Conservation (phyloP, 1,284 basidiomycete genomes). For the Trichosporon ovoides region DNA sequence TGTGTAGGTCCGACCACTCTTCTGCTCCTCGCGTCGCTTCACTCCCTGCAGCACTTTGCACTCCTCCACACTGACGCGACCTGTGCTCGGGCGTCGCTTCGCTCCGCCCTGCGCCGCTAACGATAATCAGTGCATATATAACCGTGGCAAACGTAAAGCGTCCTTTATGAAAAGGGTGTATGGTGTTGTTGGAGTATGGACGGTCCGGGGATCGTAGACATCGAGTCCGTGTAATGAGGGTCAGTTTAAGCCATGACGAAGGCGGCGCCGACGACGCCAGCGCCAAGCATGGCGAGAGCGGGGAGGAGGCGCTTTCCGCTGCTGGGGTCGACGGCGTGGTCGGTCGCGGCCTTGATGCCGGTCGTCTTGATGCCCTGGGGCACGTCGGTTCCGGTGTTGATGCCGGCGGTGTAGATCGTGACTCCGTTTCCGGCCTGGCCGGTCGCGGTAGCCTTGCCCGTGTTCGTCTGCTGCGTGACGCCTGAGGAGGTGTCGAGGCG, state of each 20-base stretch:
- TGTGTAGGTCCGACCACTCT: no score
- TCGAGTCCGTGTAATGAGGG: no score
- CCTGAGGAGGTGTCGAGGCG: background rate
- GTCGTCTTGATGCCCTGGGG: conserved; percentile 10
- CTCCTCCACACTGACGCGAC: no score
- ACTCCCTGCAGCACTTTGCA: no score
- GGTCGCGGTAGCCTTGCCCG: background rate
- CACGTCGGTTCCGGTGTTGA: conserved; percentile 12
- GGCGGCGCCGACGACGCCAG: background rate
- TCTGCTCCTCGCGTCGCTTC: no score
- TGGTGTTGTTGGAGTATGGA: no score
- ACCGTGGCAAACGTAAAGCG: no score
- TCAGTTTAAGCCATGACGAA: background rate
- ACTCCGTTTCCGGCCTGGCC: conserved; percentile 16
- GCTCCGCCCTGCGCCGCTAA: no score
- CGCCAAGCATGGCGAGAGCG: background rate
- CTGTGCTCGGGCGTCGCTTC: no score
- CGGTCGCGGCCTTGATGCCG: conserved; percentile 15
- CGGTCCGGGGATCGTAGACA: no score
- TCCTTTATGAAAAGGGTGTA: no score
- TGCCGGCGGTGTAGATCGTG: conserved; percentile 15
- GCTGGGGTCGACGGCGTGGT: conserved; percentile 33
- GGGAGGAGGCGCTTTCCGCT: background rate
- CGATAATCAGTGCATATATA: no score
- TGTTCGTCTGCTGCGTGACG: background rate